phyloP scores from a whole-genome alignment of 495 filamentous ascomycete species.

The Poronia punctata region DNA sequence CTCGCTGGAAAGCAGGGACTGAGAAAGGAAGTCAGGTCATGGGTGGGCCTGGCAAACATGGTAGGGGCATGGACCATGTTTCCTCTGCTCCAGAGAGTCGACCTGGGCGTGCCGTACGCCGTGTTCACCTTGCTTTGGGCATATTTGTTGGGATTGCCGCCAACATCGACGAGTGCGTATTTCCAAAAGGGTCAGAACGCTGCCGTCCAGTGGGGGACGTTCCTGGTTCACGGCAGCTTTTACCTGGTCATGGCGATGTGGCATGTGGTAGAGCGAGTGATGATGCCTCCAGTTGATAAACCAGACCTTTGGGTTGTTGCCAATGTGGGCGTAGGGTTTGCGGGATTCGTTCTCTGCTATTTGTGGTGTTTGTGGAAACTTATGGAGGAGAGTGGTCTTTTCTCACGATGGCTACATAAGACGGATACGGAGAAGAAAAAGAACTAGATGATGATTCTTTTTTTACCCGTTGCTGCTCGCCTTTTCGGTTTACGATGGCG shows the following conservation, averaged over 20 bases:
- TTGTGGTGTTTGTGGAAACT: conserved; percentile 79
- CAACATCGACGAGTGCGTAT: conserved; percentile 64
- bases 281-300: conserved; percentile 61
- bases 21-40: conserved; percentile 65
- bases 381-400: conserved; percentile 50
- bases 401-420: conserved; percentile 18
- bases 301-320: conserved; percentile 91
- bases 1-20: conserved; percentile 72
- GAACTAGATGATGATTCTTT: no score
- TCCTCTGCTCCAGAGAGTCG: conserved; percentile 79
- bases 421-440: conserved; percentile 30
- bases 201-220: conserved; percentile 47
- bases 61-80: conserved; percentile 92
- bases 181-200: conserved; percentile 38
- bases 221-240: conserved; percentile 62
- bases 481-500: no score
- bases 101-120: conserved; percentile 73
- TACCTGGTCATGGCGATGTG: conserved; percentile 71
- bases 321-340: conserved; percentile 79
- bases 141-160: conserved; percentile 80
- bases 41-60: conserved; percentile 89
- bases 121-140: conserved; percentile 82
- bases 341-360: conserved; percentile 80
- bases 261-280: conserved; percentile 66
- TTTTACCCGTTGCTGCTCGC: no score